These are phyloP conservation scores for Xylaria acuta DNA, from an alignment of 495 filamentous ascomycete genomes.

Conservation along the genomic window DNA sequence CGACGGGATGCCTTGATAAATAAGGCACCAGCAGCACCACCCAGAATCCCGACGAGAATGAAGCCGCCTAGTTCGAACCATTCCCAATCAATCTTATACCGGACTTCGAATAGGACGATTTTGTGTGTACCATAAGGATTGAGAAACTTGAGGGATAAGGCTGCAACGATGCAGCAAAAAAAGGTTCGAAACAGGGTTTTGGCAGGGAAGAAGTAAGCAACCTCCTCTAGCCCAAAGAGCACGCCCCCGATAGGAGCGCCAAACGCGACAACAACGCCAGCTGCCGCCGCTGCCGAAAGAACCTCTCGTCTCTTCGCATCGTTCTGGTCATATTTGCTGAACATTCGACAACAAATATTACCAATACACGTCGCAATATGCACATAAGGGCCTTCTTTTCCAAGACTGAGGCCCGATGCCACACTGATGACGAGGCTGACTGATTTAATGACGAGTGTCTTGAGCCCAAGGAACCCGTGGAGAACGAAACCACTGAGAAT, in stretches of 20 bases:
- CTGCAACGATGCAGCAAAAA: slow-evolving; percentile 95
- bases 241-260: slow-evolving; percentile 93
- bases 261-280: slow-evolving; percentile 93
- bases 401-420: slow-evolving; percentile 88
- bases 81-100: slow-evolving; percentile 91
- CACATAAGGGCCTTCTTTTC: slow-evolving; percentile 97
- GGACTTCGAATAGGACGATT: slow-evolving; percentile 93
- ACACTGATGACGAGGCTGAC: slow-evolving; percentile 85
- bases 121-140: slow-evolving; percentile 97
- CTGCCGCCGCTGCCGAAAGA: slow-evolving; percentile 88
- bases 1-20: slow-evolving; percentile 94
- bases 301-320: slow-evolving; percentile 89
- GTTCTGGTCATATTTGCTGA: slow-evolving; percentile 91
- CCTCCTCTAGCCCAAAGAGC: slow-evolving; percentile 92
- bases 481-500: slow-evolving; percentile 97
- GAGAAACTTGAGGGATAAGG: slow-evolving; percentile 88
- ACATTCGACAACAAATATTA: slow-evolving; percentile 92
- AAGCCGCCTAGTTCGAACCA: slow-evolving; percentile 90
- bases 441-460: slow-evolving; percentile 87
- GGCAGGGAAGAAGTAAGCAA: slow-evolving; percentile 96
- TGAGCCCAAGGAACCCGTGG: slow-evolving; percentile 91
- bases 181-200: slow-evolving; percentile 98
- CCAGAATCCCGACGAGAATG: slow-evolving; percentile 81
- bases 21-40: slow-evolving; percentile 82
- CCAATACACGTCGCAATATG: slow-evolving; percentile 96